These are phyloP conservation scores for Paradendryphiella salina DNA, from an alignment of 2,329 filamentous ascomycete genomes.

Conservation along the genomic window DNA sequence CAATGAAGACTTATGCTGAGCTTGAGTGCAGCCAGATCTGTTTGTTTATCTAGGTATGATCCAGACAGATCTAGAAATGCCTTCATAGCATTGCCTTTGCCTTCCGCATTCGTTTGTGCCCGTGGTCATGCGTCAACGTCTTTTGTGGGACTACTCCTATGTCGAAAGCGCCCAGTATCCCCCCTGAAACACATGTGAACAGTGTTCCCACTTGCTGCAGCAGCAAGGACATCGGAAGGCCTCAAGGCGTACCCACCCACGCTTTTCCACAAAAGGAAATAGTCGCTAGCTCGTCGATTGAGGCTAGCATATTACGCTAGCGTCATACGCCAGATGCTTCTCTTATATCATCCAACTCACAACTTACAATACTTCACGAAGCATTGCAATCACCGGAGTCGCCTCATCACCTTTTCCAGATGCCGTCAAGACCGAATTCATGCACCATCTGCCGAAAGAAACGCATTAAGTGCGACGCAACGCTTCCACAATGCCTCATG, in stretches of 20 bases:
- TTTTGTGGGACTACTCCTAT: no score
- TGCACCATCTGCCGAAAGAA: slow-evolving; percentile 38
- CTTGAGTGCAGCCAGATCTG: no score
- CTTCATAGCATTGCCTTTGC: no score
- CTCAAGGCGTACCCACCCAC: background rate
- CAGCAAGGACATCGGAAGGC: background rate
- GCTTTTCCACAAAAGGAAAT: background rate
- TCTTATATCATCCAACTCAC: background rate
- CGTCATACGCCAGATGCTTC: no score
- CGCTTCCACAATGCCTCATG: slow-evolving; percentile 37
- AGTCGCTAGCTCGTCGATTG: background rate
- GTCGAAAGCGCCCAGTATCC: no score
- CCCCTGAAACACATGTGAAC: no score
- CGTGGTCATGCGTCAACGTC: no score
- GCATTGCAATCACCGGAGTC: background rate
- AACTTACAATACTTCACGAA: background rate
- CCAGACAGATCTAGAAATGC: no score
- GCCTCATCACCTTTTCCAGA: background rate
- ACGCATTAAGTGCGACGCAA: slow-evolving; percentile 42
- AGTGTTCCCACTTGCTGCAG: no score
- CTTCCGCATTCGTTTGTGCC: no score
- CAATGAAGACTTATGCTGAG: no score
- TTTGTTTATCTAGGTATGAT: no score
- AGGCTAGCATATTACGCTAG: background rate
- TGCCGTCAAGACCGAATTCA: slow-evolving; percentile 34